phyloP scores from a whole-genome alignment of 2,329 filamentous ascomycete genomes.

The Aureobasidium sp. region DNA sequence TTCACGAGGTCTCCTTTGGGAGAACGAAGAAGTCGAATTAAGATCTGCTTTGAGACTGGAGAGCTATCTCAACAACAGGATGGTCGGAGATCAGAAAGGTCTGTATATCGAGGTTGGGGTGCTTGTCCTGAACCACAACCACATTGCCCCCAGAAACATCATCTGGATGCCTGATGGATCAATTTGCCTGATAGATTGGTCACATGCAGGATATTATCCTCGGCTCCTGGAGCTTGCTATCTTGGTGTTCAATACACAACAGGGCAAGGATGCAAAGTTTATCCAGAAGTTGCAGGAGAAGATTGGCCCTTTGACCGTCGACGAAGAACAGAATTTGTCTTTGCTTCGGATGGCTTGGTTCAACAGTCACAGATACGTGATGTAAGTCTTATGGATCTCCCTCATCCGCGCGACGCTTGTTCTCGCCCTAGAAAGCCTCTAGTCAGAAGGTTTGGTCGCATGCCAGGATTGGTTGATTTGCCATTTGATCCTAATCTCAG shows the following conservation, averaged over 20 bases:
- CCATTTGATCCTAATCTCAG: too few species aligned
- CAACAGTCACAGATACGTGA: not conserved
- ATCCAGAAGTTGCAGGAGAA: not conserved
- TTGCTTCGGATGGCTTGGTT: not conserved
- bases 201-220: constrained; percentile 15
- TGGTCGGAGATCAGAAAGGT: constrained; percentile 23
- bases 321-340: not conserved
- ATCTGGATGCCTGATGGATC: constrained; percentile 14
- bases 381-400: too few species aligned
- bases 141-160: constrained; percentile 17
- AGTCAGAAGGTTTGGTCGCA: too few species aligned
- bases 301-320: not conserved
- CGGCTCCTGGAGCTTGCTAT: constrained; percentile 11
- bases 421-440: too few species aligned
- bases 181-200: constrained; percentile 16
- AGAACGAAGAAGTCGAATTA: not conserved
- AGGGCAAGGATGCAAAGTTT: not conserved
- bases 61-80: not conserved
- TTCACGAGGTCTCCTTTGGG: not conserved
- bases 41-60: not conserved
- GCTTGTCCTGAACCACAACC: constrained; percentile 16
- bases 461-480: too few species aligned
- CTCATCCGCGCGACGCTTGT: too few species aligned
- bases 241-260: not conserved
- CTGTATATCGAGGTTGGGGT: not conserved